These are phyloP conservation scores for Apiospora rasikravindrae DNA, from an alignment of 2,329 filamentous ascomycete species.

Conservation along the genomic window DNA sequence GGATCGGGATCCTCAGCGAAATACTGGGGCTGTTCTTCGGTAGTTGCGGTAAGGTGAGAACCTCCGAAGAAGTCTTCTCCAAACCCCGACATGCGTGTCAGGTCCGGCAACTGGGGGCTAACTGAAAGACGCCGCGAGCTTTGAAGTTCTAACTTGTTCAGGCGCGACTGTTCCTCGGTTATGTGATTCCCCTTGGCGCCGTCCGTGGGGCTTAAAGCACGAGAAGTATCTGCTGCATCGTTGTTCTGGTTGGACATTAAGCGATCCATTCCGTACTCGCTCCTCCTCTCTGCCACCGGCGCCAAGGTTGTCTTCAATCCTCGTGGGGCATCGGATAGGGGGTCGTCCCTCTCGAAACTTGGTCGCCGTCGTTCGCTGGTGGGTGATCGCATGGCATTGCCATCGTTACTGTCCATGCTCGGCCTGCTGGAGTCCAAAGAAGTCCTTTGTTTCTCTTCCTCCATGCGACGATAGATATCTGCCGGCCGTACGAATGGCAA, in stretches of 20 bases:
- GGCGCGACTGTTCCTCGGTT: slow-evolving; percentile 5
- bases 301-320: slow-evolving; percentile 51
- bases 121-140: slow-evolving; percentile 47
- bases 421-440: slow-evolving; percentile 63
- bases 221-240: slow-evolving; percentile 20
- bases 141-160: neutral
- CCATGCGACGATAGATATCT: slow-evolving; percentile 77
- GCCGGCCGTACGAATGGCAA: slow-evolving; percentile 73
- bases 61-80: slow-evolving; percentile 60
- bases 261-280: slow-evolving; percentile 61
- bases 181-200: neutral
- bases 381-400: slow-evolving; percentile 29
- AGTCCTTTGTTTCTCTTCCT: slow-evolving; percentile 65
- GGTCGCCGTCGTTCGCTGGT: slow-evolving; percentile 32
- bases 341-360: slow-evolving; percentile 41
- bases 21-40: slow-evolving; percentile 18
- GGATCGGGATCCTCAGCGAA: neutral
- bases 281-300: slow-evolving; percentile 62
- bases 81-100: slow-evolving; percentile 65
- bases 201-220: neutral
- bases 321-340: slow-evolving; percentile 40
- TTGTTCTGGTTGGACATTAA: slow-evolving; percentile 28
- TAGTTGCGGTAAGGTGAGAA: neutral
- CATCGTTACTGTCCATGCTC: slow-evolving; percentile 56
- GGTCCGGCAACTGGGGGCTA: slow-evolving; percentile 61